Evolutionary conservation across 2,329 filamentous ascomycete genomes (phyloP).

Genomic region (Scedosporium boydii): DNA sequence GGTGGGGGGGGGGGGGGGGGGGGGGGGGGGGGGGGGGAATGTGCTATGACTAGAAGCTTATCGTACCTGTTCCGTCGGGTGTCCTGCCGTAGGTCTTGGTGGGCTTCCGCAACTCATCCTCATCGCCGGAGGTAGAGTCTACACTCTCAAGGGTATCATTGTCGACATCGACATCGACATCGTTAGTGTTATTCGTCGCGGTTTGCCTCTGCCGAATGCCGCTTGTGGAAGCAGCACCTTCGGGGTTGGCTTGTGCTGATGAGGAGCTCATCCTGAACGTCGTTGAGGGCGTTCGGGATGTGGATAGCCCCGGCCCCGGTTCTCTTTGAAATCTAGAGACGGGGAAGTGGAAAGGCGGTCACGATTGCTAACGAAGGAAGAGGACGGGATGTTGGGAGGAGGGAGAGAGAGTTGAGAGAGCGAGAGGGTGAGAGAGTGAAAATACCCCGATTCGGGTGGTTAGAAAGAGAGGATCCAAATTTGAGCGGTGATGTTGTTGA

Average conservation of each 20-base stretch:
- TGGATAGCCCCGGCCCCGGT: background rate
- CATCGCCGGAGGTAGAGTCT: slow-evolving; percentile 33
- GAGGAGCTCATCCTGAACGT: slow-evolving; percentile 7
- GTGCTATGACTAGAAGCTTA: background rate
- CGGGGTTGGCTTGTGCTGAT: background rate
- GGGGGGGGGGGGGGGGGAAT: too few species aligned
- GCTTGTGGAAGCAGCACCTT: slow-evolving; percentile 3
- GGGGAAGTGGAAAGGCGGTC: background rate
- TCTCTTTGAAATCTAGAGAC: background rate
- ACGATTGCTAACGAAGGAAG: background rate
- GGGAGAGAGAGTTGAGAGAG: background rate
- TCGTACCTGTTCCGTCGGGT: slow-evolving; percentile 79
- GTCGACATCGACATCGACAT: slow-evolving; percentile 4
- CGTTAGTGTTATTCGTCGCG: slow-evolving; percentile 2
- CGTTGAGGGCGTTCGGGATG: slow-evolving; percentile 5
- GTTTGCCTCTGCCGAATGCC: slow-evolving; percentile 5
- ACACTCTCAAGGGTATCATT: slow-evolving; percentile 3
- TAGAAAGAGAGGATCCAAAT: background rate
- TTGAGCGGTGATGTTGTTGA: background rate
- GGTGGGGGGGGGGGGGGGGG: slow-evolving; percentile 3
- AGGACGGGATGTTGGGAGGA: background rate
- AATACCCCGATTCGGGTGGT: background rate
- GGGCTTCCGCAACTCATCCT: slow-evolving; percentile 39
- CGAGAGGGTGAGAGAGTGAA: background rate
- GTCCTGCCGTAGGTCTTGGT: slow-evolving; percentile 87